Evolutionary conservation across 1,284 basidiomycete species (phyloP), one percentile per base, ranked within the genome.

Genomic region (Jaminaea rosea): DNA sequence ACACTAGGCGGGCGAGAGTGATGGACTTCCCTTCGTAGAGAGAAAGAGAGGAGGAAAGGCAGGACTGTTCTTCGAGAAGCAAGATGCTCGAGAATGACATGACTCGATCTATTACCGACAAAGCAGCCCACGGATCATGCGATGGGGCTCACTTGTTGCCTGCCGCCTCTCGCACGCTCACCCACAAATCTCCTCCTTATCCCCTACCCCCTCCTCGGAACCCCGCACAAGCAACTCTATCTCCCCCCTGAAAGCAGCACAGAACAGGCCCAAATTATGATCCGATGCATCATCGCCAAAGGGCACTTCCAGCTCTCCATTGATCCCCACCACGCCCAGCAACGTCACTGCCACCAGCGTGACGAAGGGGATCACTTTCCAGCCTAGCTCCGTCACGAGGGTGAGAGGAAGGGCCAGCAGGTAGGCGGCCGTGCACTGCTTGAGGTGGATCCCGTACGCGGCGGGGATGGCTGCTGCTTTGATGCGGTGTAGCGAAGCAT

Each of bases 271-370:
- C 13, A 42, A 23, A 11, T 42, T 42, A 42, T 42, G 39, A 42
- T 42, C 39, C 19, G 19, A 21, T 24, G 13, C 19, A 42, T 42
- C 39, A 11, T 42, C 39, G 7, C 39, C 39, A 42, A 42, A 44
- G 46, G 26, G 28, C 46, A 47, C 31, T 29, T 92, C 89, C 59
- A 91, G 87, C 75, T 90, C 84, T 58, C 89, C 84, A 0, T 88
- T 88, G 58, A 93, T 91, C 9, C 88, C 88, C 76, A 93, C 90
- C 49, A 93, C 85, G 10, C 88, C 89, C 84, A 90, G 89, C 57
- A 92, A 80, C 3, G 86, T 90, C 76, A 92, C 88, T 11, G 86
- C 84, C 27, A 88, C 84, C 2, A 73, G 55, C 13, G 58, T 63
- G 9, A 87, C 83, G 26, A 91, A 79, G 28, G 46, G 46, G 2